Base-by-base conservation (phyloP, 2,329 filamentous ascomycete genomes). In the Diaporthe destruens region DNA sequence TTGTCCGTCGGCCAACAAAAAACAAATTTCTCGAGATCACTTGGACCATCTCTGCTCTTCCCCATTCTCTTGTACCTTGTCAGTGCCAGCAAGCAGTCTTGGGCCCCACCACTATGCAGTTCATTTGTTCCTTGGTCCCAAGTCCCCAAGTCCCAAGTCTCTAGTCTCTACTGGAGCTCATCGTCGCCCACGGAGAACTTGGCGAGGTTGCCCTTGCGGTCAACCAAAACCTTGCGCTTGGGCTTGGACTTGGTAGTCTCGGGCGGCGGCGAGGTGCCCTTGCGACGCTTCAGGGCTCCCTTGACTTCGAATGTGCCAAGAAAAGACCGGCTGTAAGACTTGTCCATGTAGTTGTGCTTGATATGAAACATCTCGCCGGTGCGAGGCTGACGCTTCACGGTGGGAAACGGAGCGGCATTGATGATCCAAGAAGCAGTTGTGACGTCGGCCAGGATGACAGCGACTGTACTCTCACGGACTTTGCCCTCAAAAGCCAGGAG, bases 391-490 rank as follows among this genome's bases (percentile, higher is more conserved):
- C 51, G 68, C 29, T n/a, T 18, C 18, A 61, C 23, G 2, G 44
- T 23, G 34, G 71, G 71, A 11, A 73, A 71, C 8, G 71, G 68
- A 1, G 42, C 11, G 1, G 68, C 49, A 44, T 42, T 29, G 32
- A 73, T 57, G 34, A 73, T 73, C 71, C 71, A 73, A 56, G 53
- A 36, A 32, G 59, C 59, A 9, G 32, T 57, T 16, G 25, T 25
- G 11, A 67, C 42, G 23, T 71, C 71, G 34, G 53, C 68, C 34
- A 73, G 68, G 20, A 73, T 55, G 34, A 73, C 53, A 23, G 71
- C 71, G 4, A 61, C 68, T 1, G 57, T 57, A 42, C 56, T 34
- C 14, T 55, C 16, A 7, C 18, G 59, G 2, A 7, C n/a, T 20
- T 20, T 39, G 23, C 23, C 18, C n/a, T 56, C 44, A 18, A 59